These are phyloP conservation scores for Hibiscus tridactylites DNA, from an alignment of 345 rosid species.

Conservation along the genomic window DNA sequence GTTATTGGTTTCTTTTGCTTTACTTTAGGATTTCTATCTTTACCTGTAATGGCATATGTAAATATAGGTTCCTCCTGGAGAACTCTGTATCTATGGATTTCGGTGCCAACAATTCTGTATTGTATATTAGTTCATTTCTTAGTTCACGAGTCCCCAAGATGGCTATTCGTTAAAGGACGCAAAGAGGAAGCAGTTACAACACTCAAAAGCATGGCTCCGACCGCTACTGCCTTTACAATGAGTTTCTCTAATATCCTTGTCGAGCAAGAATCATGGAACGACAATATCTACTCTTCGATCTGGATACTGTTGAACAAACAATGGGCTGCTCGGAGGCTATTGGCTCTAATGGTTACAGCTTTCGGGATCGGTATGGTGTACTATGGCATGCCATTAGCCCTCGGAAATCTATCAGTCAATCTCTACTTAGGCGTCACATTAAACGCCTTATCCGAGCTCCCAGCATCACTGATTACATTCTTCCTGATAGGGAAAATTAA, in stretches of 20 bases:
- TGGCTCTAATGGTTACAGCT: conserved; percentile 30
- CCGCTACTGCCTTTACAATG: conserved; percentile 8
- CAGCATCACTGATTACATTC: conserved; percentile 38
- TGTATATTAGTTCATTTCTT: conserved; percentile 20
- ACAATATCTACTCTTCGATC: conserved; percentile 33
- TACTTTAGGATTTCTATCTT: conserved; percentile 40
- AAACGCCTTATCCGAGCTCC: conserved; percentile 64
- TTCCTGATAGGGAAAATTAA: conserved; percentile 34
- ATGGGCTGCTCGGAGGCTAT: conserved; percentile 48
- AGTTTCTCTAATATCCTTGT: conserved; percentile 26
- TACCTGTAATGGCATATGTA: conserved; percentile 36
- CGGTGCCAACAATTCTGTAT: conserved; percentile 28
- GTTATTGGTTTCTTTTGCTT: conserved; percentile 36
- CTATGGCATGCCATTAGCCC: conserved; percentile 68
- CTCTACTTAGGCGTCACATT: conserved; percentile 50
- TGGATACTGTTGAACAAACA: conserved; percentile 29
- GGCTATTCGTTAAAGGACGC: conserved; percentile 37
- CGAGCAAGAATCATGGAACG: conserved; percentile 15
- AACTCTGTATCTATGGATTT: conserved; percentile 32
- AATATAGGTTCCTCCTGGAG: conserved; percentile 39
- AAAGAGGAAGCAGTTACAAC: conserved; percentile 43
- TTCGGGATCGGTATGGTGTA: conserved; percentile 60
- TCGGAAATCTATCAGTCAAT: conserved; percentile 40
- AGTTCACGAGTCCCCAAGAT: conserved; percentile 43
- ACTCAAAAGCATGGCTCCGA: conserved; percentile 33